These are phyloP conservation scores for Scytalidium sp. DNA, from an alignment of 2,329 filamentous ascomycete genomes.

Conservation along the genomic window DNA sequence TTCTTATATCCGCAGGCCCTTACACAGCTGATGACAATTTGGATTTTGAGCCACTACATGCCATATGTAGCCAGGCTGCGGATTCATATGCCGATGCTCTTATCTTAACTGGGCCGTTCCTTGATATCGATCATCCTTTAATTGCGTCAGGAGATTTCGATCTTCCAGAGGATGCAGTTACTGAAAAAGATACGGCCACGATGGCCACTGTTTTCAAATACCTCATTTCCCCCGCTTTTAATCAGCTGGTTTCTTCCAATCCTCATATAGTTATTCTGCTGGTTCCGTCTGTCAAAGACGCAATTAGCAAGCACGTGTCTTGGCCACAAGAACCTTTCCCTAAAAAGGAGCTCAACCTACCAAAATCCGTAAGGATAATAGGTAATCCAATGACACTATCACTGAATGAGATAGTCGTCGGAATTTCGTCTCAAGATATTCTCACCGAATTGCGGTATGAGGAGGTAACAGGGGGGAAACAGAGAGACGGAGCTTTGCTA, in stretches of 20 bases:
- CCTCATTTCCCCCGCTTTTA: conserved; percentile 71
- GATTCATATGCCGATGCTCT: conserved; percentile 74
- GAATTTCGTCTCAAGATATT: conserved; percentile 79
- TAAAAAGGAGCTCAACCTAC: conserved; percentile 71
- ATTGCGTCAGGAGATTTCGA: conserved; percentile 79
- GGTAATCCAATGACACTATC: conserved; percentile 89
- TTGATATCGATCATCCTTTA: conserved; percentile 87
- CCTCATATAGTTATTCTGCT: conserved; percentile 81
- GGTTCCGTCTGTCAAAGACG: conserved; percentile 78
- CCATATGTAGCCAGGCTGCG: conserved; percentile 74
- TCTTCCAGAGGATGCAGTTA: conserved; percentile 61
- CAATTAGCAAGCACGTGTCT: conserved; percentile 77
- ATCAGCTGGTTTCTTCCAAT: conserved; percentile 65
- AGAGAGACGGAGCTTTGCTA: conserved; percentile 38
- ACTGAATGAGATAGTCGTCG: conserved; percentile 82
- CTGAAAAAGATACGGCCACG: conserved; percentile 75
- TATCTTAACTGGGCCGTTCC: conserved; percentile 80
- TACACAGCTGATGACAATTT: conserved; percentile 93
- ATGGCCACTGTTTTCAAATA: conserved; percentile 81
- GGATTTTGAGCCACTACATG: conserved; percentile 81
- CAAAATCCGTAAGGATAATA: conserved; percentile 72
- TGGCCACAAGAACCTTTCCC: conserved; percentile 78
- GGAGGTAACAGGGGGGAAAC: conserved; percentile 60
- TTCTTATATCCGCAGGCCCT: conserved; percentile 79
- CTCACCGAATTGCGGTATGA: conserved; percentile 78